A percentile compares a stretch with the other conserved stretches of the same genome.
These are phyloP conservation scores for Globisporangium viniferum DNA, from an alignment of 352 stramenopile species.

Conservation along the genomic window DNA sequence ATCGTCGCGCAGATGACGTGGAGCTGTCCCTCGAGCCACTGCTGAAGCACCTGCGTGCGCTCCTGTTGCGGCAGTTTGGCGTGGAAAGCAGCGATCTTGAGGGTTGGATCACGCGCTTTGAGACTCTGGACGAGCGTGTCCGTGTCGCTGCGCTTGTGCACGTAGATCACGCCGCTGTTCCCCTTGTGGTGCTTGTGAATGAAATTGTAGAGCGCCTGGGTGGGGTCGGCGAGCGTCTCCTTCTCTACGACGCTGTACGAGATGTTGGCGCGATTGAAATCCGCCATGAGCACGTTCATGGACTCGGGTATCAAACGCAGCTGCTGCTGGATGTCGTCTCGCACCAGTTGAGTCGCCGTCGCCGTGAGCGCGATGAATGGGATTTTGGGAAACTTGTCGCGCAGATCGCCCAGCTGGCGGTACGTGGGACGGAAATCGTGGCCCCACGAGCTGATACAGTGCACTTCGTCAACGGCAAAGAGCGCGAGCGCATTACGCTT, in stretches of 20 bases:
- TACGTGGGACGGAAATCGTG: conserved; percentile 89
- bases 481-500: conserved; percentile 29
- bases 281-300: conserved; percentile 38
- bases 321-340: conserved; percentile 54
- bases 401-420: conserved; percentile 39
- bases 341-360: conserved; percentile 72
- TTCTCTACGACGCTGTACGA: conserved; percentile 54
- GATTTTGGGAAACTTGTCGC: conserved; percentile 26
- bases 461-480: conserved; percentile 88
- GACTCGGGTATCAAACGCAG: conserved; percentile 27
- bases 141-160: conserved; percentile 55
- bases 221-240: conserved; percentile 39
- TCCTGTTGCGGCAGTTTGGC: conserved; percentile 41
- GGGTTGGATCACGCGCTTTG: conserved; percentile 17
- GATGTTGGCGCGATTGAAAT: conserved; percentile 66
- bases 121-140: conserved; percentile 38
- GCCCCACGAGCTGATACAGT: conserved; percentile 86
- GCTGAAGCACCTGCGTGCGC: conserved; percentile 36
- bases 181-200: conserved; percentile 35
- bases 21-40: conserved; percentile 44
- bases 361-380: conserved; percentile 89
- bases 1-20: conserved; percentile 91
- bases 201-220: conserved; percentile 35
- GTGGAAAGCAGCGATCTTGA: conserved; percentile 46
- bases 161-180: conserved; percentile 45